Evolutionary conservation across 108 stramenopile genomes (phyloP).

Genomic region (Pseudonitzschia multistriata): DNA sequence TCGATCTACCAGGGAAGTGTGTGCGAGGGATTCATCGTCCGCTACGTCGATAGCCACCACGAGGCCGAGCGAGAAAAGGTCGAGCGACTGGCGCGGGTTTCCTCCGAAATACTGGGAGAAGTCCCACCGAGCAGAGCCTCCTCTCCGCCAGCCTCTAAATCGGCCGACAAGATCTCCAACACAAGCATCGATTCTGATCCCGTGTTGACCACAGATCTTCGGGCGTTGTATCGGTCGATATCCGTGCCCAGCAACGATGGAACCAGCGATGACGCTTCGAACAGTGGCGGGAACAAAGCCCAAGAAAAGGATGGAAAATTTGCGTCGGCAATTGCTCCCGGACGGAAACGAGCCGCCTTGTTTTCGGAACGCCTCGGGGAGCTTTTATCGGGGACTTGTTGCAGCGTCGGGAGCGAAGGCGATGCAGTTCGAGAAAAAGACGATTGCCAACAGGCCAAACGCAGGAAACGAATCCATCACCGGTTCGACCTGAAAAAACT

Average conservation of each 20-base stretch:
- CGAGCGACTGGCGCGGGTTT: slow-evolving; percentile 26
- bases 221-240: background rate
- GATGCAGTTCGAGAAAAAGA: background rate
- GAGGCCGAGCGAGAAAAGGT: slow-evolving; percentile 3
- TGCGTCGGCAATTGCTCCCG: background rate
- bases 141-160: background rate
- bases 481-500: background rate
- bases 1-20: slow-evolving; percentile 69
- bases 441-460: background rate
- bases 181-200: background rate
- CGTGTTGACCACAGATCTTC: slow-evolving; percentile 4
- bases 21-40: slow-evolving; percentile 79
- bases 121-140: slow-evolving; percentile 3
- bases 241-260: background rate
- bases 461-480: background rate
- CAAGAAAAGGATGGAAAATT: background rate
- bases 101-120: slow-evolving; percentile 36
- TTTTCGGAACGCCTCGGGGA: slow-evolving; percentile 3
- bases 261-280: background rate
- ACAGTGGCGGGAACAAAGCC: background rate
- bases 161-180: background rate
- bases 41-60: slow-evolving; percentile 48
- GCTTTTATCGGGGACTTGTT: background rate
- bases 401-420: background rate
- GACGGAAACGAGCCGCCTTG: slow-evolving; percentile 2